phyloP scores from a whole-genome alignment of 1,139 yeast species.

The Sugiyamaella pinicola region DNA sequence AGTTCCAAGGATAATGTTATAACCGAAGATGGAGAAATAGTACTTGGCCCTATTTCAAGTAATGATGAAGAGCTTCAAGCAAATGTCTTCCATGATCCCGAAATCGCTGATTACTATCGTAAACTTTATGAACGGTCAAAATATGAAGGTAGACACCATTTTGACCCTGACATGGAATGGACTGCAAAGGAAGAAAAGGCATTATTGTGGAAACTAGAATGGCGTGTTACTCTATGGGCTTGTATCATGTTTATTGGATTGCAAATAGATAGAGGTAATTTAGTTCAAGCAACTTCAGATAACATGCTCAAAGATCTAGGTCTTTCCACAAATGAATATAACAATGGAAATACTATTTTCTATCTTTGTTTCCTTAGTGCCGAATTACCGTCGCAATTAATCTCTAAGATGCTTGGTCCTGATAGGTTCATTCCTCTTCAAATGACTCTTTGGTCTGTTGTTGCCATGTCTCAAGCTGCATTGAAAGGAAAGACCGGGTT shows the following conservation, averaged over 20 bases:
- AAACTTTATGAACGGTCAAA: constrained; percentile 47
- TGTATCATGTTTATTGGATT: constrained; percentile 52
- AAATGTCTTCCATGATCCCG: constrained; percentile 44
- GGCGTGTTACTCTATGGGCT: constrained; percentile 50
- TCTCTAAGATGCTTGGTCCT: constrained; percentile 55
- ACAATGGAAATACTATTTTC: constrained; percentile 51
- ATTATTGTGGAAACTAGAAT: constrained; percentile 50
- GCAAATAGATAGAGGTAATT: constrained; percentile 56
- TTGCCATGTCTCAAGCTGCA: constrained; percentile 50
- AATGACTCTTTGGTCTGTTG: constrained; percentile 53
- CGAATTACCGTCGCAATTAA: constrained; percentile 57
- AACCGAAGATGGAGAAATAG: constrained; percentile 23
- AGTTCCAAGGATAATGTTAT: constrained; percentile 21
- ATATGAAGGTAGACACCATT: constrained; percentile 50
- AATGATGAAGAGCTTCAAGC: constrained; percentile 12
- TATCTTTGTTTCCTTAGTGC: constrained; percentile 49
- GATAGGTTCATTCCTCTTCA: constrained; percentile 58
- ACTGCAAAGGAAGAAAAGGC: constrained; percentile 48
- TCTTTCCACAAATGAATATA: constrained; percentile 52
- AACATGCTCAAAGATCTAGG: constrained; percentile 50
- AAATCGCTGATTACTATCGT: constrained; percentile 48
- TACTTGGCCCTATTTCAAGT: constrained; percentile 8
- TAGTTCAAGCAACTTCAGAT: constrained; percentile 55
- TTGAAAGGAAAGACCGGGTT: constrained; percentile 46
- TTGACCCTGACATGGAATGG: constrained; percentile 55